Conservation (phyloP, 2,329 filamentous ascomycete genomes). For the Pleoardoris graminearum region DNA sequence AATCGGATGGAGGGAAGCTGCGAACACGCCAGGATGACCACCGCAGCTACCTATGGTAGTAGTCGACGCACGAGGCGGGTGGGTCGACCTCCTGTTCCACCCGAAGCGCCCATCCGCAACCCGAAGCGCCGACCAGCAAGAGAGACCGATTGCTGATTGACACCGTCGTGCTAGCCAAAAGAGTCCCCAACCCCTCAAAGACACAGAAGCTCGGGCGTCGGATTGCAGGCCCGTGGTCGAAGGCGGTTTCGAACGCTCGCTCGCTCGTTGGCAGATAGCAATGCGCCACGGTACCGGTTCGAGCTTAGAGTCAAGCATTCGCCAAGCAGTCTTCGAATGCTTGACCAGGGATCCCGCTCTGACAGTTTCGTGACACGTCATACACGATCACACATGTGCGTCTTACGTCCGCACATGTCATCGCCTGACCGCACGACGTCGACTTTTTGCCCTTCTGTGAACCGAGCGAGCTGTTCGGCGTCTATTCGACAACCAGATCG, state of each 20-base stretch:
- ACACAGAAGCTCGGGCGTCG: neutral
- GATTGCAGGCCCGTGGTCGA: neutral
- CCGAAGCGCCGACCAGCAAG: conserved; percentile 1
- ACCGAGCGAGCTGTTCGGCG: too few species aligned
- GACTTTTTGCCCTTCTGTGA: too few species aligned
- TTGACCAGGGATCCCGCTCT: conserved; percentile 17
- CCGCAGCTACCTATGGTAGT: neutral
- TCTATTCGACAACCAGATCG: too few species aligned
- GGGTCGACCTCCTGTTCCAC: neutral
- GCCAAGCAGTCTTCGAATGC: conserved; percentile 30
- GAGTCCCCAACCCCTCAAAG: too few species aligned
- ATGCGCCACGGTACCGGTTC: conserved; percentile 9
- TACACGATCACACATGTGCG: neutral
- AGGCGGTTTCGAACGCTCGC: conserved; percentile 5
- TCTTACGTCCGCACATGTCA: too few species aligned
- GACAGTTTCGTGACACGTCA: neutral
- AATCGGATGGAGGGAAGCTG: neutral
- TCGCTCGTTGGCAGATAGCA: conserved; percentile 7
- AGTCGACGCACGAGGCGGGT: neutral
- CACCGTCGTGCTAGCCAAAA: too few species aligned
- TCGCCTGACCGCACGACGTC: neutral
- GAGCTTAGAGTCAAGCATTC: conserved; percentile 28
- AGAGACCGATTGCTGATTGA: too few species aligned
- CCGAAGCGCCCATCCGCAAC: too few species aligned
- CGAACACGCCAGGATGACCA: neutral